Percentiles rank a stretch among this genome's conserved stretches.
Conservation (phyloP, 1,284 basidiomycete genomes). For the Sanghuangporus sanghuang region DNA sequence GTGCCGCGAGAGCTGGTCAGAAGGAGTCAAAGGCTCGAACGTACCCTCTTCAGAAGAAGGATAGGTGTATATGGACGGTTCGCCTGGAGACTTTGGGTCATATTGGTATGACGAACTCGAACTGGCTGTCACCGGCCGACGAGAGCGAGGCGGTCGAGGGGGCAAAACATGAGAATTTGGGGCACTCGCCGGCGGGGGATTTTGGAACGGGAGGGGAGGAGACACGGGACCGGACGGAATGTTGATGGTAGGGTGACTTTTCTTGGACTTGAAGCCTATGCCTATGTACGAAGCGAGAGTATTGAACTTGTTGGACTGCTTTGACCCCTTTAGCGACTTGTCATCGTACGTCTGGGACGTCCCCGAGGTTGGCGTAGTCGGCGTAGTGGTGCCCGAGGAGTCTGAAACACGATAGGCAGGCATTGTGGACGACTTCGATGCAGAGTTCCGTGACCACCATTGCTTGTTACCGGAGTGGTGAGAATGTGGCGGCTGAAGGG, state of each 20-base stretch:
- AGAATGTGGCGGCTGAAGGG: slow-evolving; percentile 14
- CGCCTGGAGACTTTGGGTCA: slow-evolving; percentile 26
- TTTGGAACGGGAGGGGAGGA: slow-evolving; percentile 31
- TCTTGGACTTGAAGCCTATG: slow-evolving; percentile 61
- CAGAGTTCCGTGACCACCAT: slow-evolving; percentile 18
- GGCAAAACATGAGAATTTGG: slow-evolving; percentile 15
- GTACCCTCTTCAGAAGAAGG: slow-evolving; percentile 15
- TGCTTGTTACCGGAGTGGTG: slow-evolving; percentile 8
- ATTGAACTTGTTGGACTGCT: slow-evolving; percentile 42
- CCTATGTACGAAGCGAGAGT: slow-evolving; percentile 55
- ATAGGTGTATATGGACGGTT: slow-evolving; percentile 17
- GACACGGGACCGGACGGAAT: slow-evolving; percentile 23
- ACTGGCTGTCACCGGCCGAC: slow-evolving; percentile 24
- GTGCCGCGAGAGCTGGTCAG: slow-evolving; percentile 17
- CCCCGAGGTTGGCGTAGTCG: slow-evolving; percentile 5
- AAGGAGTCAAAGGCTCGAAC: slow-evolving; percentile 16
- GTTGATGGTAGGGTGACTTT: slow-evolving; percentile 39
- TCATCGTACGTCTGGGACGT: slow-evolving; percentile 27
- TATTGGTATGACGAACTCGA: slow-evolving; percentile 25
- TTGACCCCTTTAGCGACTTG: slow-evolving; percentile 24
- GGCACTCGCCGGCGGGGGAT: slow-evolving; percentile 31
- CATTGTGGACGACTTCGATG: slow-evolving; percentile 27
- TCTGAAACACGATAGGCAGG: slow-evolving; percentile 28
- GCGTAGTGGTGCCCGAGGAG: slow-evolving; percentile 26
- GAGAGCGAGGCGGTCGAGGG: slow-evolving; percentile 22